phyloP scores from a whole-genome alignment of 2,329 filamentous ascomycete species.

The Saccharata proteae region DNA sequence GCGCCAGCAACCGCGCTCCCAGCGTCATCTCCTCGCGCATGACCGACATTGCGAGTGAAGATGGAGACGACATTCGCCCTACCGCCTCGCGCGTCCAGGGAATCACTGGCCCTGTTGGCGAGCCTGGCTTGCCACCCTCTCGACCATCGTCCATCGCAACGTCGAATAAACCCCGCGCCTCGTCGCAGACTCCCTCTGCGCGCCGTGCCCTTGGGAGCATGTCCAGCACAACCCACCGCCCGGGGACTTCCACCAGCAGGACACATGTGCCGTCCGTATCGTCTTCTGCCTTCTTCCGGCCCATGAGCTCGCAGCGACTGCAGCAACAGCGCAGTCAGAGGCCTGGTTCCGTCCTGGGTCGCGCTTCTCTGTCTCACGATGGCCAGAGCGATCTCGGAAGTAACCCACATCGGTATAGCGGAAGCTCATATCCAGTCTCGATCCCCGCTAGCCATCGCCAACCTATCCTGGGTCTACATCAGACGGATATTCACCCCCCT shows the following conservation, averaged over 20 bases:
- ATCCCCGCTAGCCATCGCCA: constrained; percentile 20
- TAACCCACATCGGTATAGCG: constrained; percentile 25
- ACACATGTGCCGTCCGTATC: constrained; percentile 85
- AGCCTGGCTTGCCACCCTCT: constrained; percentile 35
- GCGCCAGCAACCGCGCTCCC: constrained; percentile 10
- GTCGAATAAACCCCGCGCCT: constrained; percentile 31
- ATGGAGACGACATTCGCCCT: constrained; percentile 29
- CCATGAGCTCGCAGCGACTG: constrained; percentile 91
- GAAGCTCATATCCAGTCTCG: constrained; percentile 24
- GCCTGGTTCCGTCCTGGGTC: constrained; percentile 28
- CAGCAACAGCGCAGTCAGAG: constrained; percentile 71
- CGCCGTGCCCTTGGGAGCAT: constrained; percentile 31
- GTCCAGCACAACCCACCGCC: constrained; percentile 23
- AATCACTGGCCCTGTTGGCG: constrained; percentile 34
- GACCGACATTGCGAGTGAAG: constrained; percentile 47
- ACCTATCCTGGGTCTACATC: constrained; percentile 20
- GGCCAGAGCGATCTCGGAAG: constrained; percentile 18
- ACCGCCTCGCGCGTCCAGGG: constrained; percentile 24
- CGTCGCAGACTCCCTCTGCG: constrained; percentile 44
- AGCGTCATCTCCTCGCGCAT: constrained; percentile 28
- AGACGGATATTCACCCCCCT: constrained; percentile 37
- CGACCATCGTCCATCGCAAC: constrained; percentile 32
- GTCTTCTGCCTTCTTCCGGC: constrained; percentile 84
- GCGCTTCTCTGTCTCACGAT: constrained; percentile 20
- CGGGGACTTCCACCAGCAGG: constrained; percentile 57